Base-by-base conservation (phyloP, 163 green algal genomes). In the Trebouxiophyceae sp. region DNA sequence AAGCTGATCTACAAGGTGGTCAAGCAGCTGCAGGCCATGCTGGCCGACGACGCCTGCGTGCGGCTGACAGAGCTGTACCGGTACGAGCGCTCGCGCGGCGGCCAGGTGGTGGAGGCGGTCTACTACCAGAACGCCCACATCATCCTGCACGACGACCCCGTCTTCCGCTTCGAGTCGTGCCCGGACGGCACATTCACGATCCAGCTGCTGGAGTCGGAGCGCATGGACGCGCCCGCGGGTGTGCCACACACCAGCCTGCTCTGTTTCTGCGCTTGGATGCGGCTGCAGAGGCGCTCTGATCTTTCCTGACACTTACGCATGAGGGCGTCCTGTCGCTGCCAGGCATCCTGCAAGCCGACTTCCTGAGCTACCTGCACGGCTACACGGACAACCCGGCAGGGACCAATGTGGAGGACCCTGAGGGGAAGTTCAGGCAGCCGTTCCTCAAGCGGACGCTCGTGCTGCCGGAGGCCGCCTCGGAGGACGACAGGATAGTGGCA, bases 1-100 rank as follows among this genome's bases (percentile, higher is more conserved):
- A 98, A 98, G 86, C 87, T 99, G 50, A 83, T 96, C 30, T 80
- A 82, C 70, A 91, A 91, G 71, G 62, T 96, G 3, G 79, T 96
- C 23, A 94, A 94, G 70, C 90, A 96, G 67, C 80, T 95, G 69
- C 83, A 91, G 68, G 63, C 68, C 46, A 56, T 91, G 33, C 66
- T 88, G 33, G 30, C 56, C 28, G 88, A 93, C 24, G 87, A 93
- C 12, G n/a, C 82, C 44, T 60, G 47, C 29, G 62, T n/a, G 60
- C 70, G 70, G 65, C 80, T 97, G 33, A 76, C 87, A 45, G 80
- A 90, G 29, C 77, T 97, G 64, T 89, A 89, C 80, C 75, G 80
- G 29, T 97, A 98, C 62, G 93, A 98, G 80, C 71, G 69, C 23
- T 67, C 77, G 19, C 80, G 83, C 23, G 33, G 66, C 34, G 32